phyloP scores from a whole-genome alignment of 495 filamentous ascomycete species.

The Tuber borchii region DNA sequence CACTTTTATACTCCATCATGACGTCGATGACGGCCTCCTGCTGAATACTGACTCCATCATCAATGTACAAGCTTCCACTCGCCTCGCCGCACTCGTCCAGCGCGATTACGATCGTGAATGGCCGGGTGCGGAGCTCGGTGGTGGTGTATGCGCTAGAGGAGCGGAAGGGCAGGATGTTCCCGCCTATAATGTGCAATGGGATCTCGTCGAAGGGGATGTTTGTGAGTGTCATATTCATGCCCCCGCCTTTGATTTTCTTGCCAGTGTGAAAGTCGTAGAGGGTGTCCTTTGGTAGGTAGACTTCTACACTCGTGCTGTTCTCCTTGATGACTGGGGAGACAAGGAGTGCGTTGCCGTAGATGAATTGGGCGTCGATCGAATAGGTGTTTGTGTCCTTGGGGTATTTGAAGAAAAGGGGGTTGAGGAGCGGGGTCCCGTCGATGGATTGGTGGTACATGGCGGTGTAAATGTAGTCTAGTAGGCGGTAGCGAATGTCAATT shows the following conservation, averaged over 20 bases:
- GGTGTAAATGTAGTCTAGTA: conserved; percentile 81
- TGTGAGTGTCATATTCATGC: conserved; percentile 49
- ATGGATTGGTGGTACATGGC: conserved; percentile 57
- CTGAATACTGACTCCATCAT: conserved; percentile 70
- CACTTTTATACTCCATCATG: conserved; percentile 46
- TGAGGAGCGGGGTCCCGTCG: conserved; percentile 61
- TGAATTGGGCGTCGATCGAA: conserved; percentile 61
- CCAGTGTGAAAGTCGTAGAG: conserved; percentile 76
- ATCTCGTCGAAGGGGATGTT: conserved; percentile 59
- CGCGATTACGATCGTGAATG: conserved; percentile 66
- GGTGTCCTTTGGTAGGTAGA: conserved; percentile 66
- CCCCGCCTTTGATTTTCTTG: conserved; percentile 52
- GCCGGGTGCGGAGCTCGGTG: conserved; percentile 55
- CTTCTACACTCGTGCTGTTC: conserved; percentile 57
- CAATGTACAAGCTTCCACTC: conserved; percentile 64
- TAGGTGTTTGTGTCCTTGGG: conserved; percentile 59
- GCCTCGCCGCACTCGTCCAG: conserved; percentile 55
- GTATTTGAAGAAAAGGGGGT: conserved; percentile 66
- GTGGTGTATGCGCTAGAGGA: conserved; percentile 62
- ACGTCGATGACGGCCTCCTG: conserved; percentile 51
- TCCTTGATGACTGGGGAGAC: conserved; percentile 64
- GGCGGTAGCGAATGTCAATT: conserved; percentile 66
- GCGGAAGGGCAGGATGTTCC: conserved; percentile 62
- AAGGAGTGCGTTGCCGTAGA: conserved; percentile 65
- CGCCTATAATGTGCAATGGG: conserved; percentile 66